A percentile compares a stretch with the other conserved stretches of the same genome.
phyloP scores from a whole-genome alignment of 2,329 filamentous ascomycete species.

The Ophiocordyceps camponoti-leonardi region DNA sequence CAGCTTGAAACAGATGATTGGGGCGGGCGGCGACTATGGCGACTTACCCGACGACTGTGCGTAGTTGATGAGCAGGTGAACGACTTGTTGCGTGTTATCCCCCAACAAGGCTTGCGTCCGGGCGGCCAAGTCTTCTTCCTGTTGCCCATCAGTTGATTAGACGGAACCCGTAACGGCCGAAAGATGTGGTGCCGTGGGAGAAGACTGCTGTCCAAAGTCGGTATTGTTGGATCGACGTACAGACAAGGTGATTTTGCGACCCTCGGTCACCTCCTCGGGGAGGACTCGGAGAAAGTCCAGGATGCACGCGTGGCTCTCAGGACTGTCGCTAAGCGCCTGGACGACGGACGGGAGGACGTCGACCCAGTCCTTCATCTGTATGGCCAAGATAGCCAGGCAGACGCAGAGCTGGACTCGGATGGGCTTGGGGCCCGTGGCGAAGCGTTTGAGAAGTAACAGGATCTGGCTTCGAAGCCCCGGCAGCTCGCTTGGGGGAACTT shows the following conservation, averaged over 20 bases:
- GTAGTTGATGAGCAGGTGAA: slow-evolving; percentile 77
- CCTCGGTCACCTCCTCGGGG: slow-evolving; percentile 96
- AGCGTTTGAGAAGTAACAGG: slow-evolving; percentile 63
- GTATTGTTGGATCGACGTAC: slow-evolving; percentile 60
- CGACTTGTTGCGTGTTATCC: slow-evolving; percentile 77
- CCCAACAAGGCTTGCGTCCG: slow-evolving; percentile 81
- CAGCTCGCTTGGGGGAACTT: slow-evolving; percentile 62
- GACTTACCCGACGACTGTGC: slow-evolving; percentile 72
- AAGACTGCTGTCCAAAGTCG: slow-evolving; percentile 17
- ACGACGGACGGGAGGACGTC: slow-evolving; percentile 77
- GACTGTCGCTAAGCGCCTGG: slow-evolving; percentile 56
- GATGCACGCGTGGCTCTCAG: slow-evolving; percentile 68
- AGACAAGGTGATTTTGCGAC: slow-evolving; percentile 97
- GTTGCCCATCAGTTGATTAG: slow-evolving; percentile 24
- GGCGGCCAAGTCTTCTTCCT: slow-evolving; percentile 87
- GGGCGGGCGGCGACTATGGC: no score
- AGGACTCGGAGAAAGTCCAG: slow-evolving; percentile 93
- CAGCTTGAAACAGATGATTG: not conserved
- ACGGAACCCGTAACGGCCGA: slow-evolving; percentile 17
- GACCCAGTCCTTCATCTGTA: slow-evolving; percentile 93
- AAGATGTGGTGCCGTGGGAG: slow-evolving; percentile 14
- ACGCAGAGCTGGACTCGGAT: slow-evolving; percentile 88
- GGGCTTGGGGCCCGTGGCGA: slow-evolving; percentile 64
- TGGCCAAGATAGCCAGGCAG: slow-evolving; percentile 82
- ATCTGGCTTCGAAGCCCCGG: slow-evolving; percentile 69